Evolutionary conservation across 768 basidiomycete genomes (phyloP).

Genomic region (Kwoniella heveanensis): DNA sequence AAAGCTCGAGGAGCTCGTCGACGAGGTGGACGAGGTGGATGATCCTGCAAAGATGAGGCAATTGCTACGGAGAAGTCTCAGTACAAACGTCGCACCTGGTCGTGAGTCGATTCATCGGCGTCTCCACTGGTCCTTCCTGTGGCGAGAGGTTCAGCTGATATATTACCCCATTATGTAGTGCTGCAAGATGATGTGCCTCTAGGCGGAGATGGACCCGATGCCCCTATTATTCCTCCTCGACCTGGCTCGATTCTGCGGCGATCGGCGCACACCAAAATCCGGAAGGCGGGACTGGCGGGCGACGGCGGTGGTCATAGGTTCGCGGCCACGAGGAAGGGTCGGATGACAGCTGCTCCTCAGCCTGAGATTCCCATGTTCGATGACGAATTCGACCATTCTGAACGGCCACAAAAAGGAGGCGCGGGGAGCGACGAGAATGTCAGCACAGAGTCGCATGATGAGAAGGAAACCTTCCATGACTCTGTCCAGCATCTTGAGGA

Average conservation of each 20-base stretch:
- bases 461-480: constrained; percentile 55
- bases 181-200: constrained; percentile 43
- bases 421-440: constrained; percentile 35
- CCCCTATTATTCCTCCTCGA: constrained; percentile 82
- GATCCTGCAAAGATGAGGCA: constrained; percentile 79
- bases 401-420: constrained; percentile 14
- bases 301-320: constrained; percentile 86
- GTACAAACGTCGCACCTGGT: constrained; percentile 79
- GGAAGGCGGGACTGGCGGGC: constrained; percentile 74
- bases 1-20: constrained; percentile 85
- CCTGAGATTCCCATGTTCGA: constrained; percentile 31
- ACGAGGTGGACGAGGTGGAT: constrained; percentile 74
- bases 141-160: too few relatives aligned
- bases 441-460: constrained; percentile 56
- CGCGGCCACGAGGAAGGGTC: constrained; percentile 60
- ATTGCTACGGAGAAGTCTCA: constrained; percentile 80
- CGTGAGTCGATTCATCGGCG: constrained; percentile 63
- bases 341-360: constrained; percentile 44
- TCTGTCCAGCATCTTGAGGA: constrained; percentile 49
- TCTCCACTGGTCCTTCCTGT: too few relatives aligned
- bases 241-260: constrained; percentile 88
- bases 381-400: constrained; percentile 35
- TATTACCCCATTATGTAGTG: constrained; percentile 21
- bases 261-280: constrained; percentile 90
- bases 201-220: constrained; percentile 71